Percentiles rank a stretch among this genome's conserved stretches.
Evolutionary conservation across 306 rosid genomes (phyloP).

Genomic region (Glycyrrhiza uralensis): DNA sequence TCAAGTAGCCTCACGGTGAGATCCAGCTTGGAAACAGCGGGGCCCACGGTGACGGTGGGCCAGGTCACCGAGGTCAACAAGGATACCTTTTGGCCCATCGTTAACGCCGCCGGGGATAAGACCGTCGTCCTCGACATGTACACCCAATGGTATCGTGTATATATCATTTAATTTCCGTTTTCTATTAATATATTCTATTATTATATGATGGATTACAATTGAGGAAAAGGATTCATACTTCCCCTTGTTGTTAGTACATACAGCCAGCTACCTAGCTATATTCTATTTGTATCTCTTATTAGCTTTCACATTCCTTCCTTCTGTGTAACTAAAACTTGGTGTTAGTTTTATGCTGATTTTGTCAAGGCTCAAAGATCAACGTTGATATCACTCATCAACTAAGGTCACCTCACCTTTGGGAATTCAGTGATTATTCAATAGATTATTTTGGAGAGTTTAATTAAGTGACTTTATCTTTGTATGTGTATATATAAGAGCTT

Average conservation of each 20-base stretch:
- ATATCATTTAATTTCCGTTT: neutral
- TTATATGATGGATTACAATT: neutral
- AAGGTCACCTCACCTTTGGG: too few species aligned
- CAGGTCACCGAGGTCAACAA: conserved; percentile 86
- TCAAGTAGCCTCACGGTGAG: conserved; percentile 30
- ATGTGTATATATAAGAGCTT: too few species aligned
- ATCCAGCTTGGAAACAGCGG: conserved; percentile 69
- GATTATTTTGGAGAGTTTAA: too few species aligned
- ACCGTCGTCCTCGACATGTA: conserved; percentile 94
- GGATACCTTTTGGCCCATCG: conserved; percentile 98
- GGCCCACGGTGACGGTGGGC: conserved; percentile 61
- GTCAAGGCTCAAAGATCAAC: too few species aligned
- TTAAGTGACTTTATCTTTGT: too few species aligned
- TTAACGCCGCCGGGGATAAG: conserved; percentile 84
- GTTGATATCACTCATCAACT: too few species aligned
- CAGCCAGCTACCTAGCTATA: neutral
- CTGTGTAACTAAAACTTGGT: too few species aligned
- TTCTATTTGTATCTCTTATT: neutral
- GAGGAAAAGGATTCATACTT: conserved; percentile 6
- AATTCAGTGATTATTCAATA: too few species aligned
- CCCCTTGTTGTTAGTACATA: neutral
- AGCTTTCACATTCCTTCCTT: conserved; percentile 12
- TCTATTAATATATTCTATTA: neutral
- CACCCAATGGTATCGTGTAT: conserved; percentile 89
- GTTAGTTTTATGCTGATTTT: neutral